Evolutionary conservation across 306 rosid genomes (phyloP).

Genomic region (Acacia crassicarpa): DNA sequence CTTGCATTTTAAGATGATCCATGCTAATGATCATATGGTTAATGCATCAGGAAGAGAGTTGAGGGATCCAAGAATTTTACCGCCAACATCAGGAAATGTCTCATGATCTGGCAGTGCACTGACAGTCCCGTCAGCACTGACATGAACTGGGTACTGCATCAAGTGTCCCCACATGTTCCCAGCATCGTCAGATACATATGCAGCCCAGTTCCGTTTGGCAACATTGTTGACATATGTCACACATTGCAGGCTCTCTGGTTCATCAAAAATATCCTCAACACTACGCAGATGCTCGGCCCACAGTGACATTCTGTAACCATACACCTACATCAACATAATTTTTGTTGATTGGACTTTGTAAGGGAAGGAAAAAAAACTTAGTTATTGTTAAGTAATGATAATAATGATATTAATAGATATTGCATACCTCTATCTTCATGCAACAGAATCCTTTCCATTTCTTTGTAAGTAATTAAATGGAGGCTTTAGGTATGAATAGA

Average conservation of each 20-base stretch:
- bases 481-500: neutral
- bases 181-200: conserved; percentile 42
- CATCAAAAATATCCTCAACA: conserved; percentile 32
- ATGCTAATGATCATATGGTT: conserved; percentile 35
- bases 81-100: conserved; percentile 55
- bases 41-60: conserved; percentile 48
- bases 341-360: neutral
- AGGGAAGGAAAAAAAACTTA: neutral
- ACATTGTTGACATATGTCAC: conserved; percentile 32
- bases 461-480: neutral
- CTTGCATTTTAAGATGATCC: neutral
- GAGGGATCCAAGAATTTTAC: conserved; percentile 48
- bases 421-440: neutral
- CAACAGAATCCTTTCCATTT: neutral
- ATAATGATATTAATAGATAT: neutral
- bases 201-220: conserved; percentile 41
- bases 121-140: conserved; percentile 39
- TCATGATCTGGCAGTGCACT: conserved; percentile 33
- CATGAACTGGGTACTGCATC: conserved; percentile 46
- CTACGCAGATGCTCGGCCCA: conserved; percentile 57
- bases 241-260: conserved; percentile 45
- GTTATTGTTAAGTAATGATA: neutral
- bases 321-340: conserved; percentile 35
- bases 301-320: conserved; percentile 52
- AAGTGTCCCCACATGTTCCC: conserved; percentile 43